Evolutionary conservation across 2,329 filamentous ascomycete species (phyloP).

Genomic region (Botrytis fragariae): DNA sequence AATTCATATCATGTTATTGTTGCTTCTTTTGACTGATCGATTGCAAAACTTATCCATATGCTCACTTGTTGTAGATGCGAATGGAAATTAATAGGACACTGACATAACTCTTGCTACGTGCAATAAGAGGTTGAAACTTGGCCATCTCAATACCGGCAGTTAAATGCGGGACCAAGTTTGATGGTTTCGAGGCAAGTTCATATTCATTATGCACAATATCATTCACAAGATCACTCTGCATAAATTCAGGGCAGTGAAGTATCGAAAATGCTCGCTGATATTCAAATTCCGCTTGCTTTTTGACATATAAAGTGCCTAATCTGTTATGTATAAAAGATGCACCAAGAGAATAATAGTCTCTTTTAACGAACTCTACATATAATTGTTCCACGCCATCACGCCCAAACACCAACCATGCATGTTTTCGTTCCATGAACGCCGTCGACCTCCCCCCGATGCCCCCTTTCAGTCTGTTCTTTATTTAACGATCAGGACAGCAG

Average conservation of each 20-base stretch:
- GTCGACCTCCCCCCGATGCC: neutral
- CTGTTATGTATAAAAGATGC: neutral
- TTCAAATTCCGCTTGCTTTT: neutral
- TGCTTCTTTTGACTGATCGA: neutral
- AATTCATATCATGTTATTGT: neutral
- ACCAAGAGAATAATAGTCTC: neutral
- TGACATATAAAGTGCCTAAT: neutral
- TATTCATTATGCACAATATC: neutral
- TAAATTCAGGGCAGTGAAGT: neutral
- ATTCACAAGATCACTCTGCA: neutral
- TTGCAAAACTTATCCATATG: too few relatives aligned
- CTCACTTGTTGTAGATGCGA: neutral
- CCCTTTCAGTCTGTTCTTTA: conserved; percentile 32
- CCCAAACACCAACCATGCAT: conserved; percentile 12
- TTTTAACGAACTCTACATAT: neutral
- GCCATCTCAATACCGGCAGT: neutral
- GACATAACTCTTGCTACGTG: neutral
- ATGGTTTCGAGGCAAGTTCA: neutral
- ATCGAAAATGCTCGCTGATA: neutral
- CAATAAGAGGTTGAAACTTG: neutral
- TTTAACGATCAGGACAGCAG: conserved; percentile 79
- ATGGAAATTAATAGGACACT: neutral
- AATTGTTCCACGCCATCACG: neutral
- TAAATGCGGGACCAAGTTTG: neutral
- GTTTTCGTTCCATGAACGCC: neutral